A percentile compares a stretch with the other conserved stretches of the same genome.
phyloP scores from a whole-genome alignment of 768 basidiomycete genomes.

The Russula compacta region DNA sequence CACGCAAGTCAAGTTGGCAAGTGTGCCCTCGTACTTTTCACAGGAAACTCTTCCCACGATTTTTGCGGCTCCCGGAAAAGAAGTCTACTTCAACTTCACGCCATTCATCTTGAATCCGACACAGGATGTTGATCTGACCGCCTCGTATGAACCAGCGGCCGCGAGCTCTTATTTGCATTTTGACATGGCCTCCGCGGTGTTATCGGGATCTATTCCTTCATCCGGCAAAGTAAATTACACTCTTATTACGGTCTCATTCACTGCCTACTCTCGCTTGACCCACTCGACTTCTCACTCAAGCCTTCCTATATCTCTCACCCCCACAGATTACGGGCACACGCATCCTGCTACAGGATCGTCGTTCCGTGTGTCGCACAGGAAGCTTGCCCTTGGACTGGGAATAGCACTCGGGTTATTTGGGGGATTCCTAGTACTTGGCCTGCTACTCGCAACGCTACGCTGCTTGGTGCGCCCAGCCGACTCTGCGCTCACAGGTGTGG shows the following conservation, averaged over 20 bases:
- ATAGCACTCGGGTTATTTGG: constrained; percentile 57
- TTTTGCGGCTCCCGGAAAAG: constrained; percentile 40
- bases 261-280: constrained; percentile 55
- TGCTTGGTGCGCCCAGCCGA: constrained; percentile 51
- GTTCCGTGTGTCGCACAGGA: constrained; percentile 37
- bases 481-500: constrained; percentile 50
- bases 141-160: constrained; percentile 43
- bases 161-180: constrained; percentile 46
- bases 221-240: constrained; percentile 20
- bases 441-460: constrained; percentile 46
- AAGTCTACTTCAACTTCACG: constrained; percentile 44
- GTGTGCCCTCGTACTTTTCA: constrained; percentile 69
- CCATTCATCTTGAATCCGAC: constrained; percentile 47
- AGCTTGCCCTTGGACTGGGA: constrained; percentile 47
- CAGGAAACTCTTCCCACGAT: constrained; percentile 47
- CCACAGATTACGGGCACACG: constrained; percentile 32
- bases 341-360: constrained; percentile 27
- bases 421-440: constrained; percentile 44
- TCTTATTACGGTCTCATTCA: constrained; percentile 47
- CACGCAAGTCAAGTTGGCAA: constrained; percentile 53
- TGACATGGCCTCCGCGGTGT: constrained; percentile 33
- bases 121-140: constrained; percentile 44
- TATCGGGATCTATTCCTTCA: constrained; percentile 46
- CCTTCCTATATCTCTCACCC: constrained; percentile 41
- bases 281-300: constrained; percentile 64